Evolutionary conservation across 2,329 filamentous ascomycete genomes (phyloP).

Genomic region (Cladosporium phlei): DNA sequence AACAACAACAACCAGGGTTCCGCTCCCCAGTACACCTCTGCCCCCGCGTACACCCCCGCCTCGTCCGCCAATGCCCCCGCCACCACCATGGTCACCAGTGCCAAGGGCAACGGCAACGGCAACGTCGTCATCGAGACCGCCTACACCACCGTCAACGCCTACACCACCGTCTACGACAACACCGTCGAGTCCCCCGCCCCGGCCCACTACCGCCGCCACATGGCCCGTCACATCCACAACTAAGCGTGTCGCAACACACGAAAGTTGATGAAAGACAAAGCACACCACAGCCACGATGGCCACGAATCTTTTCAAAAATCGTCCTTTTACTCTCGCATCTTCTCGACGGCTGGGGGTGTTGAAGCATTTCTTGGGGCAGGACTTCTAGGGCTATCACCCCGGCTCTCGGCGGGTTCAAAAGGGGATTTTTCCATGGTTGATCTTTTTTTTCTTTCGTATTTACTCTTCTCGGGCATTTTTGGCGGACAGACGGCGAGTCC

Average conservation of each 20-base stretch:
- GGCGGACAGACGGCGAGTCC: slow-evolving; percentile 7
- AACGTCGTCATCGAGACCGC: slow-evolving; percentile 12
- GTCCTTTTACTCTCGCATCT: background rate
- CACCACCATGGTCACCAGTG: slow-evolving; percentile 3
- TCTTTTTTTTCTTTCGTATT: background rate
- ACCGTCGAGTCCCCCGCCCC: slow-evolving; percentile 36
- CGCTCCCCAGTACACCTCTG: slow-evolving; percentile 4
- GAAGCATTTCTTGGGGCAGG: slow-evolving; percentile 5
- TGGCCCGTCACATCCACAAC: slow-evolving; percentile 6
- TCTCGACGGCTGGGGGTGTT: background rate
- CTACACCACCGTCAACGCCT: slow-evolving; percentile 13
- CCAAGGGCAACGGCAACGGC: background rate
- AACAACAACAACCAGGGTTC: background rate
- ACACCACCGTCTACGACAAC: slow-evolving; percentile 31
- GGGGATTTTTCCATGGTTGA: background rate
- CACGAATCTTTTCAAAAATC: slow-evolving; percentile 4
- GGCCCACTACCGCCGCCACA: slow-evolving; percentile 16
- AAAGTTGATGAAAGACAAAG: background rate
- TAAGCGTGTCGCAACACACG: background rate
- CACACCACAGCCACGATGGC: slow-evolving; percentile 7
- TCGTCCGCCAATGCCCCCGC: slow-evolving; percentile 1
- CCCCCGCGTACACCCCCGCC: background rate
- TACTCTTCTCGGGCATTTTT: background rate
- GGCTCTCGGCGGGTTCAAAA: background rate
- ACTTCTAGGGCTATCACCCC: background rate